Base-by-base conservation (phyloP, 2,329 filamentous ascomycete genomes). In the Apiospora pterosperma region DNA sequence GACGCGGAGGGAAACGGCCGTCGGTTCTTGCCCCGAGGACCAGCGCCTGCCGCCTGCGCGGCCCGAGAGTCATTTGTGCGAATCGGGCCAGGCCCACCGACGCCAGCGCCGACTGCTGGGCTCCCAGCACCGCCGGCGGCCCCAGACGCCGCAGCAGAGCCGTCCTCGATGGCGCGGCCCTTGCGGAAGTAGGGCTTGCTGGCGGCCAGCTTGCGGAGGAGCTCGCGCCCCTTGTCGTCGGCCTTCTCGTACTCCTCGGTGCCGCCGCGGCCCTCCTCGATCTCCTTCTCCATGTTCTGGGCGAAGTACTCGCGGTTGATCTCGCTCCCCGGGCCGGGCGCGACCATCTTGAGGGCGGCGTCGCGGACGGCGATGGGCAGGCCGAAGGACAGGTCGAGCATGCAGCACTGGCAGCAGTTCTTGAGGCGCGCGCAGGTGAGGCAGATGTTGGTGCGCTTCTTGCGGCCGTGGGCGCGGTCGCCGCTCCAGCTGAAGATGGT, bases 351-450 rank as follows among this genome's bases (percentile, higher is more conserved):
- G 68, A 99, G 84, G 5, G 96, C 96, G 3, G 96, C 96, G 82
- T 99, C 96, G 75, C 96, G 89, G 65, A 99, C 92, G 16, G 94
- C 92, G 74, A 99, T 97, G 12, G 96, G 96, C 34, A 99, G 84
- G 28, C 96, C 96, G 74, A 98, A 99, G 14, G 92, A 95, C 66
- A 99, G 82, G 84, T 99, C 96, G 62, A 99, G 90, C 93, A 98
- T 98, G 82, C 96, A 99, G 80, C 91, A 95, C 82, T 99, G 96
- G 75, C 96, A 99, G 82, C 96, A 98, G 82, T 99, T 99, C 81
- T 99, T 99, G 70, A 98, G 85, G 55, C 96, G 91, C 25, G 96
- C 95, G 82, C 96, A 99, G 44, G 96, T 99, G 28, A 99, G 84
- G 78, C 96, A 99, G 73, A 98, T 96, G 73, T 92, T 97, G 63